Conservation (phyloP, 2,329 filamentous ascomycete genomes). For the Davidsoniella australis region DNA sequence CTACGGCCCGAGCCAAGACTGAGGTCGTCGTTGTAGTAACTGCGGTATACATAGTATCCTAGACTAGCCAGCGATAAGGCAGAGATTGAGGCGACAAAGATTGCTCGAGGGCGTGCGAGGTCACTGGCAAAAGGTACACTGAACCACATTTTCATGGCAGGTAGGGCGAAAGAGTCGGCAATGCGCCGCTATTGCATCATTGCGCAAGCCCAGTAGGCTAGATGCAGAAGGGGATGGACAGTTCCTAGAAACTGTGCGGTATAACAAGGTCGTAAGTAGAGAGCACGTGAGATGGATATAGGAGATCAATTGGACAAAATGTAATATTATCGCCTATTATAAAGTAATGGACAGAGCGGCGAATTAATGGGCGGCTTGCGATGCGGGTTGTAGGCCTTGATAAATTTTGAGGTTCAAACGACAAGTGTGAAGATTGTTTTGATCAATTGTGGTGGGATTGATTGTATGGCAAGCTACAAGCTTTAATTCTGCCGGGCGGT, state of each 20-base stretch:
- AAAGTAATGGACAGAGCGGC: no score
- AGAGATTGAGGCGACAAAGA: conserved; percentile 35
- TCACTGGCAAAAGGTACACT: conserved; percentile 34
- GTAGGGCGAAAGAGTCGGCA: background rate
- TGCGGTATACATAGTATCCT: conserved; percentile 28
- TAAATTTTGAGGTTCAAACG: no score
- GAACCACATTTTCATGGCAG: conserved; percentile 25
- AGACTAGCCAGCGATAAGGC: conserved; percentile 38
- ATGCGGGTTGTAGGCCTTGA: no score
- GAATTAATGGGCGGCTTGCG: no score
- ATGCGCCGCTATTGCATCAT: conserved; percentile 10
- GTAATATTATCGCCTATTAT: no score
- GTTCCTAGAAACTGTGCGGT: background rate
- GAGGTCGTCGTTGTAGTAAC: conserved; percentile 14
- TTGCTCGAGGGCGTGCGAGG: conserved; percentile 35
- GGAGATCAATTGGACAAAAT: no score
- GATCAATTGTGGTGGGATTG: background rate
- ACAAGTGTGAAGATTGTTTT: background rate
- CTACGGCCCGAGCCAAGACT: conserved; percentile 12
- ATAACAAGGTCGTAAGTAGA: background rate
- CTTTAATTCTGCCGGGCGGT: conserved; percentile 14
- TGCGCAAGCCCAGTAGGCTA: background rate
- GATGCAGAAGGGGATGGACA: background rate
- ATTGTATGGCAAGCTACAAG: background rate
- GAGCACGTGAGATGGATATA: no score